These are phyloP conservation scores for Cyberlindnera mississippiensis DNA, from an alignment of 805 yeast genomes.

Conservation along the genomic window DNA sequence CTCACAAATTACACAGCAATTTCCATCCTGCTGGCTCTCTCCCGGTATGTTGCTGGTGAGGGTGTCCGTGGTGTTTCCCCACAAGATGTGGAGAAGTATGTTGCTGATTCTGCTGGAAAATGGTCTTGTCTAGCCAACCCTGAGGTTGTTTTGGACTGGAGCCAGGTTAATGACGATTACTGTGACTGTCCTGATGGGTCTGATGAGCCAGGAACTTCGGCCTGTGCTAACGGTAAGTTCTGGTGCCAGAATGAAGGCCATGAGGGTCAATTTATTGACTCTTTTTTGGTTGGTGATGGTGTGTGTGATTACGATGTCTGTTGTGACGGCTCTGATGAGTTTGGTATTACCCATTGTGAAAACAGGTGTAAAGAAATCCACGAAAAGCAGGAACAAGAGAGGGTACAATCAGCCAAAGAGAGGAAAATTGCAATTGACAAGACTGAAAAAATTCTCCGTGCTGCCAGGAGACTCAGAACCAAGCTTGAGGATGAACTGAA, in stretches of 20 bases:
- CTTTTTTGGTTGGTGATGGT: constrained; percentile 78
- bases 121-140: constrained; percentile 75
- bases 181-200: constrained; percentile 98
- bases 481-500: constrained; percentile 16
- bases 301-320: constrained; percentile 85
- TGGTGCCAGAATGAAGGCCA: constrained; percentile 80
- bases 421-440: constrained; percentile 20
- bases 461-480: constrained; percentile 23
- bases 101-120: constrained; percentile 45
- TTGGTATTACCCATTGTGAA: constrained; percentile 22
- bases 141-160: constrained; percentile 52
- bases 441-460: constrained; percentile 17
- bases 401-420: constrained; percentile 7
- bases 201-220: constrained; percentile 94
- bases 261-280: constrained; percentile 56
- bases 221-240: constrained; percentile 56
- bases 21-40: background rate
- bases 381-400: constrained; percentile 15
- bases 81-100: constrained; percentile 38
- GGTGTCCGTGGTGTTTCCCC: constrained; percentile 17
- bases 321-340: constrained; percentile 94
- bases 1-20: constrained; percentile 6
- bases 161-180: constrained; percentile 77
- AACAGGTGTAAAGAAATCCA: constrained; percentile 29
- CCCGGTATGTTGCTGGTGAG: background rate